Percentiles rank a stretch among this genome's conserved stretches.
These are phyloP conservation scores for Chloranthus sessilifolius DNA, from an alignment of 164 flowering plant species.

Conservation along the genomic window DNA sequence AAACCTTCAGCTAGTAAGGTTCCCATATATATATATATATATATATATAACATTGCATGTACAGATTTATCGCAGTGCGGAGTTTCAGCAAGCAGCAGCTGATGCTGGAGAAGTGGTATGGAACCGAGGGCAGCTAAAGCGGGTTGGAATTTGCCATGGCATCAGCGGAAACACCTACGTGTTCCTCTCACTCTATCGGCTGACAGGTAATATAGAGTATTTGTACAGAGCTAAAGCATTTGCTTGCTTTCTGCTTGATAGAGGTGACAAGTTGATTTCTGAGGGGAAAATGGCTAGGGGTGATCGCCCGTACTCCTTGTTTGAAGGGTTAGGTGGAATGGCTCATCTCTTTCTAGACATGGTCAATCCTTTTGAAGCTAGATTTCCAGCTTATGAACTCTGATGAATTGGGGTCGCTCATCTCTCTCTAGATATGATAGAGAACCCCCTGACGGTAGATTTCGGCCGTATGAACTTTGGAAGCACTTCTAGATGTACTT, in stretches of 20 bases:
- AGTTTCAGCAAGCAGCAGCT: slow-evolving; percentile 49
- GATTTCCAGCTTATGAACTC: slow-evolving; percentile 76
- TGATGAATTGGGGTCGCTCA: too few relatives aligned
- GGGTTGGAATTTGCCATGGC: slow-evolving; percentile 91
- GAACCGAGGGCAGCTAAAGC: slow-evolving; percentile 67
- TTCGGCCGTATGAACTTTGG: too few relatives aligned
- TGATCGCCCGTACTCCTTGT: slow-evolving; percentile 64
- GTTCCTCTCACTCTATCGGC: slow-evolving; percentile 62
- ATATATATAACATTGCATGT: too few relatives aligned
- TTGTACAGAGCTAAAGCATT: slow-evolving; percentile 75
- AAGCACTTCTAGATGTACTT: too few relatives aligned
- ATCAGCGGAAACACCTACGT: slow-evolving; percentile 80
- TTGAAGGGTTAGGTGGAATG: slow-evolving; percentile 87
- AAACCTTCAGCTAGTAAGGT: too few relatives aligned
- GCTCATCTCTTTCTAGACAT: slow-evolving; percentile 71
- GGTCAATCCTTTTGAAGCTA: slow-evolving; percentile 45
- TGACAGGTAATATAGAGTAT: slow-evolving; percentile 46
- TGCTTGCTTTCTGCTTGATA: slow-evolving; percentile 64
- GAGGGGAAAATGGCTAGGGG: slow-evolving; percentile 73
- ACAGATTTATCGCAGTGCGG: slow-evolving; percentile 54
- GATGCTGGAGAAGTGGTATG: slow-evolving; percentile 81
- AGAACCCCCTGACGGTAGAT: too few relatives aligned
- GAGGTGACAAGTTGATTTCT: slow-evolving; percentile 46
- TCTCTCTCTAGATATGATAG: too few relatives aligned
- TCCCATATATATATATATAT: too few relatives aligned